These are phyloP conservation scores for Ophiostoma pallidulum DNA, from an alignment of 2,329 filamentous ascomycete species.

Conservation along the genomic window DNA sequence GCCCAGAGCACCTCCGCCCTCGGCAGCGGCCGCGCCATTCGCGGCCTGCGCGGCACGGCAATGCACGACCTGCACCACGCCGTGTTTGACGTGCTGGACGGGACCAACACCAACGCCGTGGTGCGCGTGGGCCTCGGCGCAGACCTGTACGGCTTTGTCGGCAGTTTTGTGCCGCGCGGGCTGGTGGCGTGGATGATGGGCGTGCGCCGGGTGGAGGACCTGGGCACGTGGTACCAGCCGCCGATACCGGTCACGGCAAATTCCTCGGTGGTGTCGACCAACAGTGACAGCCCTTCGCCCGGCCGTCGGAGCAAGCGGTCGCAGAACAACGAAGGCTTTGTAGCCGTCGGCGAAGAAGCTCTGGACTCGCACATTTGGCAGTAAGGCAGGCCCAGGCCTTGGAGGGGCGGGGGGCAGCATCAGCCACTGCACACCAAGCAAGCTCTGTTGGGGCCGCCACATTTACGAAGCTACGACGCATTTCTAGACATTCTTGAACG, in stretches of 20 bases:
- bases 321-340: conserved; percentile 35
- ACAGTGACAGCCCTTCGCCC: conserved; percentile 11
- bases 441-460: too few relatives aligned
- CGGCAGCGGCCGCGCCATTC: conserved; percentile 42
- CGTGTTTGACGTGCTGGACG: conserved; percentile 81
- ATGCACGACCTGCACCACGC: conserved; percentile 74
- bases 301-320: conserved; percentile 16
- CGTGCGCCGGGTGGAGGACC: conserved; percentile 51
- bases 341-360: conserved; percentile 37
- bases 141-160: conserved; percentile 75
- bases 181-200: conserved; percentile 94
- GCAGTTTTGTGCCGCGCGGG: conserved; percentile 64
- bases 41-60: conserved; percentile 57
- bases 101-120: conserved; percentile 48
- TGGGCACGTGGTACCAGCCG: conserved; percentile 44
- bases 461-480: conserved; percentile 14
- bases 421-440: too few relatives aligned
- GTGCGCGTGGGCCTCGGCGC: conserved; percentile 80
- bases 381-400: conserved; percentile 21
- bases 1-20: conserved; percentile 46
- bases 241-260: conserved; percentile 24
- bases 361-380: conserved; percentile 39
- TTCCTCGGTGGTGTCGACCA: conserved; percentile 19
- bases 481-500: background rate
- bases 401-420: background rate